A percentile compares a stretch with the other conserved stretches of the same genome.
These are phyloP conservation scores for Pyrenopolyporus hunteri DNA, from an alignment of 495 filamentous ascomycete species.

Conservation along the genomic window DNA sequence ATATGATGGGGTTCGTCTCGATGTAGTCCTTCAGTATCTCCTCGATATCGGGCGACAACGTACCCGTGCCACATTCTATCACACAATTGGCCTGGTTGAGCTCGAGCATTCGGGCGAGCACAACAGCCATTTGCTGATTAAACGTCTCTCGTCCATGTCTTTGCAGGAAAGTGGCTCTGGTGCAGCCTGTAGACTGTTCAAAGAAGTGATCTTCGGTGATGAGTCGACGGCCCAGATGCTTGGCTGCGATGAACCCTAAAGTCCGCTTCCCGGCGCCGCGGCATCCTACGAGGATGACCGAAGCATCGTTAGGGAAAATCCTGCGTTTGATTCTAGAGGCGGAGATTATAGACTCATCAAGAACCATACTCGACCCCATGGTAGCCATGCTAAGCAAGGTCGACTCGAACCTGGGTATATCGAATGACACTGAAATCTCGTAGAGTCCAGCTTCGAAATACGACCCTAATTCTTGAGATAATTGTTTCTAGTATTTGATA, in stretches of 20 bases:
- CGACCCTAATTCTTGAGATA: too few species aligned
- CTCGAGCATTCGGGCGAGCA: slow-evolving; percentile 71
- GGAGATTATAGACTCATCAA: slow-evolving; percentile 34
- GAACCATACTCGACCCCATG: slow-evolving; percentile 17
- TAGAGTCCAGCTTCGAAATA: too few species aligned
- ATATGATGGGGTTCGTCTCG: slow-evolving; percentile 73
- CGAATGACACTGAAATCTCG: background rate
- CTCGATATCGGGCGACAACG: slow-evolving; percentile 61
- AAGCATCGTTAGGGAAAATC: slow-evolving; percentile 65
- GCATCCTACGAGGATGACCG: slow-evolving; percentile 76
- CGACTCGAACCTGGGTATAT: too few species aligned
- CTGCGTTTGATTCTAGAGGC: slow-evolving; percentile 46
- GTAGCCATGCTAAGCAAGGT: slow-evolving; percentile 12
- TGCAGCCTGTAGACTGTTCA: slow-evolving; percentile 67
- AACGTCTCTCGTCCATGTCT: slow-evolving; percentile 65
- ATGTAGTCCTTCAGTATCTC: slow-evolving; percentile 63
- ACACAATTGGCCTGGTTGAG: slow-evolving; percentile 68
- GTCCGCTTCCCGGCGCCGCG: slow-evolving; percentile 79
- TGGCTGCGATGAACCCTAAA: slow-evolving; percentile 77
- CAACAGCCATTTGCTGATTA: slow-evolving; percentile 63
- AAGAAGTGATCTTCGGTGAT: slow-evolving; percentile 77
- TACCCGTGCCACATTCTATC: slow-evolving; percentile 70
- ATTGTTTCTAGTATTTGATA: too few species aligned
- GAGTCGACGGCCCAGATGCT: slow-evolving; percentile 69
- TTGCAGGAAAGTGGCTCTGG: slow-evolving; percentile 64